Conservation (phyloP, 116 monocot species). For the Papilionanthe hybrid region DNA sequence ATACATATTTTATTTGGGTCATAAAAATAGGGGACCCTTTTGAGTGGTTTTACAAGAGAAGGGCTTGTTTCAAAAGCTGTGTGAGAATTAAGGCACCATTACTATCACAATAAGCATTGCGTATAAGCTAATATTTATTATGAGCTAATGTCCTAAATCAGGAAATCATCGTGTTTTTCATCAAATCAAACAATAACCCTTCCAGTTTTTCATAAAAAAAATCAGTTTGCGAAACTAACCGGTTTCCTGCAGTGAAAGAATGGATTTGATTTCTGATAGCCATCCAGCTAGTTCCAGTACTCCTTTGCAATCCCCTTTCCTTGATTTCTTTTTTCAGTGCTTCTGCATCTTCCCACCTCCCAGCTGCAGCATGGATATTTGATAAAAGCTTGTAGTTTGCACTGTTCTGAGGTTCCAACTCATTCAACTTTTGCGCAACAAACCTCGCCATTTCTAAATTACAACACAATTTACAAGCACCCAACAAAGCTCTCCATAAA, state of each 20-base stretch:
- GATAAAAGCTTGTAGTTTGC: slow-evolving; percentile 32
- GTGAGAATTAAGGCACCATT: no score
- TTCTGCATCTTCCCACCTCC: slow-evolving; percentile 24
- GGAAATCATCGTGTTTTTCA: not conserved
- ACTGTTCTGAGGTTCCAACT: slow-evolving; percentile 28
- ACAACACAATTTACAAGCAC: slow-evolving; percentile 17
- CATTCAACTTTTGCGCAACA: slow-evolving; percentile 25
- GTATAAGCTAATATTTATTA: no score
- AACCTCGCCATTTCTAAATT: slow-evolving; percentile 16
- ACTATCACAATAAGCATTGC: no score
- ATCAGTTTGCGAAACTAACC: slow-evolving; percentile 1
- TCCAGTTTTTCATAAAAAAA: not conserved
- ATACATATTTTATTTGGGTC: no score
- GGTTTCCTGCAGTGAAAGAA: slow-evolving; percentile 25
- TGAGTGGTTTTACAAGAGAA: not conserved
- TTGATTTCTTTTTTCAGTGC: slow-evolving; percentile 20
- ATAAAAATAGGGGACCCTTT: not conserved
- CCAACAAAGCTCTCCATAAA: slow-evolving; percentile 34
- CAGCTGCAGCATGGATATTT: slow-evolving; percentile 35
- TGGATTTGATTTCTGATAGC: slow-evolving; percentile 15
- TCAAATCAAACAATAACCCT: slow-evolving; percentile 2
- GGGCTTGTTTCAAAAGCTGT: not conserved
- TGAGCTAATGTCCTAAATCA: not conserved
- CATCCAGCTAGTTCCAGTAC: slow-evolving; percentile 35
- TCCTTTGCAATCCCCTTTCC: slow-evolving; percentile 25